Base-by-base conservation (phyloP, 495 filamentous ascomycete genomes). In the Geopyxis carbonaria region DNA sequence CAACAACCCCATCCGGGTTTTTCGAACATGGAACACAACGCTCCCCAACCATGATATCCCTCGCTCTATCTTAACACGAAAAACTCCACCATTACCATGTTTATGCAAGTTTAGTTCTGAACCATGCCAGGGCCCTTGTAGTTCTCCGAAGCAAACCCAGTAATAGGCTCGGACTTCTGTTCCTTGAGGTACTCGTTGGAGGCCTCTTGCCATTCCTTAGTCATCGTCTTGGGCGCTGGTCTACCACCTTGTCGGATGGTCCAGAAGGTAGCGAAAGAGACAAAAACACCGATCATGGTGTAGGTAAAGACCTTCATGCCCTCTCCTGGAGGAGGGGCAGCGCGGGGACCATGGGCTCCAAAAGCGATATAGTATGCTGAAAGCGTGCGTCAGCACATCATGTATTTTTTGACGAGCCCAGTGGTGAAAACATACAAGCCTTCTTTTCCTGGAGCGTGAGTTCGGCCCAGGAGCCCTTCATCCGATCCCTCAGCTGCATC, bases 311-410 rank as follows among this genome's bases (percentile, higher is more conserved):
- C 67, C 55, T 70, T 80, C 63, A 67, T 67, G 55, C 64, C 65
- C 69, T 94, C 89, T 40, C 78, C 89, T 34, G 89, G 76, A 39
- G 87, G 80, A 39, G 78, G 57, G 22, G 69, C 60, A 27, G 86
- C 69, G 38, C 89, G 85, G 42, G 89, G 89, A 41, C 89, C 89
- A 61, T 95, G 91, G 46, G 83, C 69, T 38, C 89, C 89, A 59
- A 97, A 97, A 47, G 89, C 86, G 54, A 95, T 92, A 75, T 78
- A 97, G 77, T 94, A 97, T 48, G 89, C 89, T 97, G 59, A 10
- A 9, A 21, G 9, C 11, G 28, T 39, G 22, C 36, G 24, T 39
- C 36, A 39, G 36, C 24, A 13, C 6, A 18, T 11, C 36, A 19
- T 18, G 24, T 16, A 36, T 18, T 36, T 19, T 36, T 6, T 22